A percentile compares a stretch with the other conserved stretches of the same genome.
These are phyloP conservation scores for Metahyphopichia silvanorum DNA, from an alignment of 805 yeast species.

Conservation along the genomic window DNA sequence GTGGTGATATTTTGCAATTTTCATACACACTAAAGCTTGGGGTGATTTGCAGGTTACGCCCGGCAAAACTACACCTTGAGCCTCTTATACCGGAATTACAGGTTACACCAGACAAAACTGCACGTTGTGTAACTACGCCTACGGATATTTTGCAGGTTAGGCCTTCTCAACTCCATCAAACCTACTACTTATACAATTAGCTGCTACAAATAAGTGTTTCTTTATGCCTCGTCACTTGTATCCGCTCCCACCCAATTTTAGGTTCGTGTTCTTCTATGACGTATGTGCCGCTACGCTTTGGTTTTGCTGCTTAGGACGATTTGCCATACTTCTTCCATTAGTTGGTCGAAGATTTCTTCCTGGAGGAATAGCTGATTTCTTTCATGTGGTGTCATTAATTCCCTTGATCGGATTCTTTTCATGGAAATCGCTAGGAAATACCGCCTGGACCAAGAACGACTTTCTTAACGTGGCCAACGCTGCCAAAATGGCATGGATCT, in stretches of 20 bases:
- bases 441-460: constrained; percentile 9
- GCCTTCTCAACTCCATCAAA: no score
- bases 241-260: constrained; percentile 31
- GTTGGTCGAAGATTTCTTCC: constrained; percentile 66
- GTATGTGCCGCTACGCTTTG: constrained; percentile 40
- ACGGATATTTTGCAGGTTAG: no score
- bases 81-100: no score
- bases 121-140: no score
- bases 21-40: no score
- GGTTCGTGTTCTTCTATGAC: constrained; percentile 32
- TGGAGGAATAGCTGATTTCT: constrained; percentile 70
- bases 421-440: constrained; percentile 11
- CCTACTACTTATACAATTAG: no score
- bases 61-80: no score
- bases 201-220: no score
- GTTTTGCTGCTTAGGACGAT: constrained; percentile 47
- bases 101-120: no score
- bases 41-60: no score
- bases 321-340: constrained; percentile 53
- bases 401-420: constrained; percentile 26
- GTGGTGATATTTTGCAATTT: no score
- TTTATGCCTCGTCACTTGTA: constrained; percentile 15
- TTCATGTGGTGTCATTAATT: constrained; percentile 37
- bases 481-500: constrained; percentile 32
- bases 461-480: constrained; percentile 29